These are phyloP conservation scores for Capronia americana DNA, from an alignment of 2,329 filamentous ascomycete genomes.

Conservation along the genomic window DNA sequence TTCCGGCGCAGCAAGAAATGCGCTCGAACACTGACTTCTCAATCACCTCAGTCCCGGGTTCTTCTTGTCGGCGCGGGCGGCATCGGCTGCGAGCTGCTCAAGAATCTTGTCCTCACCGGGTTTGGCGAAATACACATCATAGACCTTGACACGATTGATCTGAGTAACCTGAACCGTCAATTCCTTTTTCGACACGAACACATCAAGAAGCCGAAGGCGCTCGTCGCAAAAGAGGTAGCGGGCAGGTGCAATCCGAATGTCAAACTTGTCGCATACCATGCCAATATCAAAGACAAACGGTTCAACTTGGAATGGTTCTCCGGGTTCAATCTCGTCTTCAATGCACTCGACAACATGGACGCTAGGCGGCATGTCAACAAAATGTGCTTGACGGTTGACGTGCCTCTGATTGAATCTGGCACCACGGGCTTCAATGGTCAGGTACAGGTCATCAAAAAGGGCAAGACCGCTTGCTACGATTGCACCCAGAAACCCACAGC, in stretches of 20 bases:
- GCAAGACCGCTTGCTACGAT: conserved; percentile 92
- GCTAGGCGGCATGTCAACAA: conserved; percentile 93
- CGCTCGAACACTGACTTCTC: conserved; percentile 13
- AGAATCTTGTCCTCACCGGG: conserved; percentile 90
- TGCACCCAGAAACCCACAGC: conserved; percentile 88
- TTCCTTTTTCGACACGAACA: conserved; percentile 97
- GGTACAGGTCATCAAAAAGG: conserved; percentile 94
- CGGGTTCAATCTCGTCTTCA: conserved; percentile 84
- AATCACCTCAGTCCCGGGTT: conserved; percentile 71
- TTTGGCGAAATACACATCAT: conserved; percentile 95
- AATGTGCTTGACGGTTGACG: conserved; percentile 91
- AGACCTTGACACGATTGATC: conserved; percentile 96
- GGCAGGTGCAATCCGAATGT: conserved; percentile 87
- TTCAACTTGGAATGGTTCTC: conserved; percentile 92
- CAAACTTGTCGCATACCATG: conserved; percentile 86
- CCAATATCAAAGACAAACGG: conserved; percentile 87
- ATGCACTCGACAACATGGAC: conserved; percentile 94
- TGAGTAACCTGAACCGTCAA: conserved; percentile 96
- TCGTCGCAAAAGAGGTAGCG: conserved; percentile 91
- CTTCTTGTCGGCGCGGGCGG: conserved; percentile 96
- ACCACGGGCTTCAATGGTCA: conserved; percentile 98
- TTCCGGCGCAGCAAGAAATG: background rate
- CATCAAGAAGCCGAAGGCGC: conserved; percentile 94
- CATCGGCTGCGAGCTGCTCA: conserved; percentile 96
- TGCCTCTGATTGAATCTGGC: conserved; percentile 92